These are phyloP conservation scores for Dactylonectria macrodidyma DNA, from an alignment of 2,329 filamentous ascomycete species.

Conservation along the genomic window DNA sequence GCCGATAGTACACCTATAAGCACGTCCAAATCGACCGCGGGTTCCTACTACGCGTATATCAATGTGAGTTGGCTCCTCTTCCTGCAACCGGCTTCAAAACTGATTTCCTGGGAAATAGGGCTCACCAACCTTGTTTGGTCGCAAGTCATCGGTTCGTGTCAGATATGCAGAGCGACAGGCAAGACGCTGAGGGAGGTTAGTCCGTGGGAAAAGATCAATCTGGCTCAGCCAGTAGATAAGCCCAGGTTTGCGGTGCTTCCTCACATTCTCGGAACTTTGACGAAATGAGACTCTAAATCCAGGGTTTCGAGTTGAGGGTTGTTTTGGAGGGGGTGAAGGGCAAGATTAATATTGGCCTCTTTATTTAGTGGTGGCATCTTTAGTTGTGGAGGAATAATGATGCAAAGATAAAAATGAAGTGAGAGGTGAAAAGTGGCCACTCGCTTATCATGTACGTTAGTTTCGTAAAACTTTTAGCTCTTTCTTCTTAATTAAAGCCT, in stretches of 20 bases:
- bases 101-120: slow-evolving; percentile 50
- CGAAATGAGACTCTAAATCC: slow-evolving; percentile 57
- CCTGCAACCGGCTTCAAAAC: slow-evolving; percentile 19
- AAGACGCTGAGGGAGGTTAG: slow-evolving; percentile 63
- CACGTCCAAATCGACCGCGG: slow-evolving; percentile 64
- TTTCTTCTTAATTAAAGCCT: too few species aligned
- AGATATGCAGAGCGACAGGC: slow-evolving; percentile 64
- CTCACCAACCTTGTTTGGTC: slow-evolving; percentile 69
- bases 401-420: too few species aligned
- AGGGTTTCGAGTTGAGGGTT: too few species aligned
- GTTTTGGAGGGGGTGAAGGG: too few species aligned
- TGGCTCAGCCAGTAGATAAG: slow-evolving; percentile 58
- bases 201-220: slow-evolving; percentile 64
- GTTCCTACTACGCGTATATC: slow-evolving; percentile 58
- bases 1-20: slow-evolving; percentile 75
- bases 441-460: too few species aligned
- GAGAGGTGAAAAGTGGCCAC: too few species aligned
- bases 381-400: too few species aligned
- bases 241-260: slow-evolving; percentile 61
- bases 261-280: slow-evolving; percentile 66
- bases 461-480: too few species aligned
- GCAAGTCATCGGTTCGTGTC: slow-evolving; percentile 65
- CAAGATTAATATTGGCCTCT: too few species aligned
- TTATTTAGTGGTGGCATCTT: too few species aligned
- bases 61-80: slow-evolving; percentile 58